Base-by-base conservation (phyloP, 2,329 filamentous ascomycete species). In the Chlorencoelia australis region DNA sequence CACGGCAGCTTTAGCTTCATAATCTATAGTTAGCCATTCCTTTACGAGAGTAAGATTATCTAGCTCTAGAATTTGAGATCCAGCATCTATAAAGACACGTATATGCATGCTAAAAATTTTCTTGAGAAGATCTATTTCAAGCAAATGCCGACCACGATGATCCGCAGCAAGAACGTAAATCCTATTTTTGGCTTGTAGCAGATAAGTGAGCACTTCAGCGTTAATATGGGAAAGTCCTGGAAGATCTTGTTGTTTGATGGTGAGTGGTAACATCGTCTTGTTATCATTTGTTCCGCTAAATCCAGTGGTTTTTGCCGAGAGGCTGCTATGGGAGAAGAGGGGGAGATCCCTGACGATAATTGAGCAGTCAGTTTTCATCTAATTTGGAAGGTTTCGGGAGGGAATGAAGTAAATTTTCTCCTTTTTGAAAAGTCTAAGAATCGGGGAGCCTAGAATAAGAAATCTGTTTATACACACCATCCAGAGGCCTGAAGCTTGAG, bases 281-380 rank as follows among this genome's bases (percentile, higher is more conserved):
- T 71, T 75, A 49, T 85, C 80, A 29, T 82, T 84, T 0, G 81
- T 85, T 0, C 80, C 80, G 6, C 74, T 80, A 51, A 87, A 86
- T 0, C 80, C 80, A 0, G 78, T 82, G 0, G 77, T 80, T 2
- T 67, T 42, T 2, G 58, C 49, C 10, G 11, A 4, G 74, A 59
- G 50, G 69, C 0, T 82, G 49, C 17, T 7, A 20, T 35, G 24
- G 38, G 48, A 41, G 17, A 62, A 63, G 0, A 75, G 50, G 0
- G 75, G 73, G 2, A 84, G 59, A 44, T 84, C 79, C 79, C 79
- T n/a, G n/a, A n/a, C n/a, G n/a, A n/a, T n/a, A n/a, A n/a, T n/a
- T n/a, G n/a, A n/a, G n/a, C n/a, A n/a, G n/a, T n/a, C n/a, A n/a
- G n/a, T n/a, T n/a, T n/a, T n/a, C n/a, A n/a, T n/a, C n/a, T n/a